Conservation (phyloP, 352 stramenopile genomes). For the Pilasporangium apinafurcum region DNA sequence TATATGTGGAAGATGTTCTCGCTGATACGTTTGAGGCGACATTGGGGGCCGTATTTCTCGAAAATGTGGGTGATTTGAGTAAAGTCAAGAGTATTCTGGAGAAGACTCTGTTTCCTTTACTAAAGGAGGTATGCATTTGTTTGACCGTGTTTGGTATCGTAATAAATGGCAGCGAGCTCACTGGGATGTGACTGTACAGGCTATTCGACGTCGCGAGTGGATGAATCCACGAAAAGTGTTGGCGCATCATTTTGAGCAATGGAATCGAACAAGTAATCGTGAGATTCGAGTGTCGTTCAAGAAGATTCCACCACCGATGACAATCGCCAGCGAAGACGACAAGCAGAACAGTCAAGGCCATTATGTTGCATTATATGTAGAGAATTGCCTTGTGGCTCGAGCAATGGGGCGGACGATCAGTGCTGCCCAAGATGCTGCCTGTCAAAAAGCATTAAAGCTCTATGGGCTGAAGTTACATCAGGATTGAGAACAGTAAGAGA, state of each 20-base stretch:
- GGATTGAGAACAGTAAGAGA: constrained; percentile 10
- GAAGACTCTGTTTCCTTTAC: constrained; percentile 47
- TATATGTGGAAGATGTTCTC: constrained; percentile 74
- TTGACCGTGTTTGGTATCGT: too few species aligned
- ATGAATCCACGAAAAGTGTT: constrained; percentile 77
- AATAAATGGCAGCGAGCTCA: too few species aligned
- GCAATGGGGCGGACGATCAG: constrained; percentile 57
- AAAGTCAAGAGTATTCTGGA: constrained; percentile 65
- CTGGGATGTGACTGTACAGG: constrained; percentile 11
- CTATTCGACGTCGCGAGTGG: constrained; percentile 74
- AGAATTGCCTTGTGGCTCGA: constrained; percentile 51
- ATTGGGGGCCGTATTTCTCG: constrained; percentile 70
- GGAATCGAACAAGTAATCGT: constrained; percentile 20
- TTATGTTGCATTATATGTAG: constrained; percentile 62
- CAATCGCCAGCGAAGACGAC: not conserved
- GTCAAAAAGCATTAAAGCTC: constrained; percentile 47
- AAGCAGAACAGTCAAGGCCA: constrained; percentile 23
- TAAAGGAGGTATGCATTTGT: constrained; percentile 39
- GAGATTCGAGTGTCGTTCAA: constrained; percentile 51
- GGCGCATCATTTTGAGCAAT: constrained; percentile 49
- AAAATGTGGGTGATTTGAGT: constrained; percentile 48
- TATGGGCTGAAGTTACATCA: constrained; percentile 56
- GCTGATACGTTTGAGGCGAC: constrained; percentile 77
- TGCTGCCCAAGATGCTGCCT: constrained; percentile 67
- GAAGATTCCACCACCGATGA: constrained; percentile 17